Base-by-base conservation (phyloP, 345 rosid genomes). In the Gossypium australe region DNA sequence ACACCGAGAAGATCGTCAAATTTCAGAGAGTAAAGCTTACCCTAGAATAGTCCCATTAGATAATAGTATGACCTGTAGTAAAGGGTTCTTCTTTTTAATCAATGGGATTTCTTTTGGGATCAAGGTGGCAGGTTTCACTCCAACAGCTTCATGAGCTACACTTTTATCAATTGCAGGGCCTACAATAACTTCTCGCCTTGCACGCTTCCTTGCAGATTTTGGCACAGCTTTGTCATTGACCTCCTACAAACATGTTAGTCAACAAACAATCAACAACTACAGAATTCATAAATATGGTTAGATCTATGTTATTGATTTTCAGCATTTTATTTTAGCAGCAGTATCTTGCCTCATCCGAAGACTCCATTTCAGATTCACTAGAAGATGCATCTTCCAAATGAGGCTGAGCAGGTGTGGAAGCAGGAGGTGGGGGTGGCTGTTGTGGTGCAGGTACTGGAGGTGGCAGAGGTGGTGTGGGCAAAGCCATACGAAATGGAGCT, bases 351-450 rank as follows among this genome's bases (percentile, higher is more conserved):
- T 91, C 95, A 78, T 88, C 94, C 1, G 94, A 86, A 85, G 92
- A 89, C 68, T 92, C 98, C 93, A 92, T 82, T 86, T 90, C 97
- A 44, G 97, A 92, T 82, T 94, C 98, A 75, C 93, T 87, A 78
- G 89, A 89, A 70, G 93, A 92, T 69, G 75, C 81, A 79, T 84
- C 88, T 22, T 75, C 87, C 66, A 79, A 34, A n/a, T 71, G 71
- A 78, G 83, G 80, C 70, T 85, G 78, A 75, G 83, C 63, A 72
- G 74, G 49, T 44, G 59, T 25, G 74, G 81, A 61, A 53, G 80
- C 60, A 24, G 82, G 76, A 18, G 76, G 77, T 3, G 84, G 86
- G 13, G 86, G 87, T 49, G 87, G 88, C 57, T 73, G 86, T 62
- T 74, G 79, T 47, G 76, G 88, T 43, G 83, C 78, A 47, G 88